A percentile compares a stretch with the other conserved stretches of the same genome.
Conservation (phyloP, 441 rosid species). For the Francoa sonchifolia region DNA sequence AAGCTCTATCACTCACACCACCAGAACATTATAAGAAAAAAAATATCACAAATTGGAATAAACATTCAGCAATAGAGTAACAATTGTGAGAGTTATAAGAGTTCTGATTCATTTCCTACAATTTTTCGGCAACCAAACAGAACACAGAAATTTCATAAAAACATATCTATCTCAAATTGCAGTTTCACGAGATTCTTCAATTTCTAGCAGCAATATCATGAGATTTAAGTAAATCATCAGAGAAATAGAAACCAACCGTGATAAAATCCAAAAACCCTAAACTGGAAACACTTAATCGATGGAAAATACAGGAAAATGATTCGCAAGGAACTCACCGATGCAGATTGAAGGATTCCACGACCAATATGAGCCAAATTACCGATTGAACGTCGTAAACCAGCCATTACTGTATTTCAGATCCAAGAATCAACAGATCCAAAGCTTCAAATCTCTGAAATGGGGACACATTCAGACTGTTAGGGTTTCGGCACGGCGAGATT, state of each 20-base stretch:
- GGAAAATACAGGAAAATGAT: not conserved
- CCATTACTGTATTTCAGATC: no score
- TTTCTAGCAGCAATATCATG: not conserved
- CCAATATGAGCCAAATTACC: constrained; percentile 24
- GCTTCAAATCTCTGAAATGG: no score
- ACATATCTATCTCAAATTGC: no score
- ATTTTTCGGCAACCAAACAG: not conserved
- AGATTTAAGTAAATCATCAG: not conserved
- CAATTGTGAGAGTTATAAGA: not conserved
- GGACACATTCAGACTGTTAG: no score
- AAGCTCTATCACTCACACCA: no score
- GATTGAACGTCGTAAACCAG: constrained; percentile 30
- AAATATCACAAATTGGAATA: not conserved
- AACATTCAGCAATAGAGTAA: not conserved
- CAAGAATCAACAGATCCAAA: no score
- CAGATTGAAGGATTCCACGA: constrained; percentile 25
- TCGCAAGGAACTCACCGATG: constrained; percentile 23
- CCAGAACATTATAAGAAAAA: no score
- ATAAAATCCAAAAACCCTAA: not conserved
- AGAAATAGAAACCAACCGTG: not conserved
- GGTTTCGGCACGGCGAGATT: no score
- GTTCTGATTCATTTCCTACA: not conserved
- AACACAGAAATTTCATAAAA: no score
- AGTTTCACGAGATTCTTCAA: not conserved
- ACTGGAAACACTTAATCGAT: not conserved